Evolutionary conservation across 2,329 filamentous ascomycete genomes (phyloP), one percentile per base, ranked within the genome.

Genomic region (Cytospora chrysosperma): DNA sequence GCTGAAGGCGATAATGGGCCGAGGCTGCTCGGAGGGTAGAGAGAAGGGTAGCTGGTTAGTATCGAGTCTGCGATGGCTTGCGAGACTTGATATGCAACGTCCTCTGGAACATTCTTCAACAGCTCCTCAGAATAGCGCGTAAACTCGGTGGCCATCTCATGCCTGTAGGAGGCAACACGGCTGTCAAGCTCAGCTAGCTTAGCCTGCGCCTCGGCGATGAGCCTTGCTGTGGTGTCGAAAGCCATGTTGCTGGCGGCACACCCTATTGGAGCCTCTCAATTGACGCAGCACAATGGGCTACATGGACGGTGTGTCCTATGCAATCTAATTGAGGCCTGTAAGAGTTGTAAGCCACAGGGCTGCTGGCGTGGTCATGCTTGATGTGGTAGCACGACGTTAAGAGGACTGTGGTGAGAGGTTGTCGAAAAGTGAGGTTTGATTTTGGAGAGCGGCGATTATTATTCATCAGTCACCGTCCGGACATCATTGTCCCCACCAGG

Each of bases 91-190:
- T 72, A 76, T 40, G 80, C 81, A 67, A 84, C 73, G 68, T 81
- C 73, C 57, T 77, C 73, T 32, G 81, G 75, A 56, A 81, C 75
- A 68, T 80, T 73, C 68, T 76, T 77, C 69, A 88, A 75, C 63
- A 85, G 74, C 56, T 79, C 74, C 62, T 79, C 78, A 66, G 81
- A 81, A 74, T 85, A 82, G 67, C 78, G 79, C 63, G 81, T 76
- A 70, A 87, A 88, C 69, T 87, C 82, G 67, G 77, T 73, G 58
- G 82, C 78, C 79, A 87, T 81, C 67, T 84, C 81, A 71, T 79
- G 80, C 68, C 82, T 83, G 75, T 85, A 86, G 65, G 79, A 76
- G 65, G 77, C 79, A 70, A 88, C 83, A 72, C 82, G 83, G 71
- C 77, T 75, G 70, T 88, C 83, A 59, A 88, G 82, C 69, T 85